Evolutionary conservation across 1,139 yeast genomes (phyloP).

Genomic region (Meyerozyma carpophila): DNA sequence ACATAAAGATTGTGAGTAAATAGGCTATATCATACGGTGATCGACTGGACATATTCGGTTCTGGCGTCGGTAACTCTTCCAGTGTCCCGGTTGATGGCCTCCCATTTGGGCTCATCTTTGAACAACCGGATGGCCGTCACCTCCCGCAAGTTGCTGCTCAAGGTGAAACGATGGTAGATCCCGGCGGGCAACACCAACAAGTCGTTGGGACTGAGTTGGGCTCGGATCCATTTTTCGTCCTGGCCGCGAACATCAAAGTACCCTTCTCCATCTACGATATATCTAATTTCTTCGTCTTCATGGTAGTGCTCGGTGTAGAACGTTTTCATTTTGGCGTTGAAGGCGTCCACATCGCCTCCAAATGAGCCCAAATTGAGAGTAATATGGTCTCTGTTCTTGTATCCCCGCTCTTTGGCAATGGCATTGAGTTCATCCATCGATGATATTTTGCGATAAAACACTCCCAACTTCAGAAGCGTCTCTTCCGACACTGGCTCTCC

Average conservation of each 20-base stretch:
- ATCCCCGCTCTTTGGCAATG: conserved; percentile 64
- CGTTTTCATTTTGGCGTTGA: conserved; percentile 57
- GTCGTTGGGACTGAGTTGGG: conserved; percentile 60
- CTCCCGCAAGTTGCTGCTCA: conserved; percentile 50
- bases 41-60: conserved; percentile 23
- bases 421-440: conserved; percentile 54
- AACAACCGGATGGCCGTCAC: conserved; percentile 80
- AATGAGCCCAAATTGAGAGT: conserved; percentile 56
- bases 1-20: conserved; percentile 52
- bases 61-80: conserved; percentile 26
- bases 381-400: conserved; percentile 77
- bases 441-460: conserved; percentile 53
- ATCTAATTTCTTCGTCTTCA: conserved; percentile 95
- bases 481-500: conserved; percentile 52
- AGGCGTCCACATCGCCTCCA: conserved; percentile 55
- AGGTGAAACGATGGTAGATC: conserved; percentile 85
- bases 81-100: conserved; percentile 65
- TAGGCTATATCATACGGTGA: conserved; percentile 16
- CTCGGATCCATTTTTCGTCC: conserved; percentile 74
- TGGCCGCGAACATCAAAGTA: conserved; percentile 80
- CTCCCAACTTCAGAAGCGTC: conserved; percentile 59
- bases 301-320: conserved; percentile 89
- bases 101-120: conserved; percentile 96
- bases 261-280: conserved; percentile 85
- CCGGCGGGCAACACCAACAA: conserved; percentile 82